Conservation (phyloP, 805 yeast species). For the Brettanomyces naardenensis region DNA sequence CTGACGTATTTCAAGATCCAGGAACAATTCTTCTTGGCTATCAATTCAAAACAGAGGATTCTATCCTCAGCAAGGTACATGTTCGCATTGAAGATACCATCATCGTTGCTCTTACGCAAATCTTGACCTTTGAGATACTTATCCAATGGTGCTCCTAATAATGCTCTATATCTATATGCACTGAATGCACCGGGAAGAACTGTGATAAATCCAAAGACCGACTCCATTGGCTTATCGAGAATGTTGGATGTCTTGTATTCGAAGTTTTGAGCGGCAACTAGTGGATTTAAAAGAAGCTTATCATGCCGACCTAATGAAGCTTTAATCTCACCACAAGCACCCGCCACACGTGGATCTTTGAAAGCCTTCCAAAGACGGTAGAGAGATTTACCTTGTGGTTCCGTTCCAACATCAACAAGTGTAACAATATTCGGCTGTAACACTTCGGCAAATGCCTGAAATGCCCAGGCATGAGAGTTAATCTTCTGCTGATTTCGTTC, state of each 20-base stretch:
- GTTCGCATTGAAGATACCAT: constrained; percentile 86
- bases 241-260: constrained; percentile 95
- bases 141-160: constrained; percentile 77
- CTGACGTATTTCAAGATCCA: constrained; percentile 84
- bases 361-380: constrained; percentile 89
- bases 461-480: constrained; percentile 95
- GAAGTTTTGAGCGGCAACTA: constrained; percentile 94
- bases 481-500: constrained; percentile 86
- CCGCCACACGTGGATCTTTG: constrained; percentile 74
- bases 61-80: constrained; percentile 98
- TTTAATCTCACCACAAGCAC: constrained; percentile 96
- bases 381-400: constrained; percentile 76
- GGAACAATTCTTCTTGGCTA: constrained; percentile 66
- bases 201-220: constrained; percentile 87
- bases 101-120: constrained; percentile 50
- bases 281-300: constrained; percentile 59
- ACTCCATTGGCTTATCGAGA: constrained; percentile 91
- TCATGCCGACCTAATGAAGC: constrained; percentile 63
- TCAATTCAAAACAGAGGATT: constrained; percentile 88
- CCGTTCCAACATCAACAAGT: constrained; percentile 89
- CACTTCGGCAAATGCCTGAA: constrained; percentile 83
- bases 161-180: constrained; percentile 82
- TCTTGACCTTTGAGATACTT: constrained; percentile 92
- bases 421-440: constrained; percentile 78
- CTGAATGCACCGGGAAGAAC: constrained; percentile 97